Percentiles rank a stretch among this genome's conserved stretches.
Evolutionary conservation across 2,329 filamentous ascomycete species (phyloP).

Genomic region (Elsinoe perseae): DNA sequence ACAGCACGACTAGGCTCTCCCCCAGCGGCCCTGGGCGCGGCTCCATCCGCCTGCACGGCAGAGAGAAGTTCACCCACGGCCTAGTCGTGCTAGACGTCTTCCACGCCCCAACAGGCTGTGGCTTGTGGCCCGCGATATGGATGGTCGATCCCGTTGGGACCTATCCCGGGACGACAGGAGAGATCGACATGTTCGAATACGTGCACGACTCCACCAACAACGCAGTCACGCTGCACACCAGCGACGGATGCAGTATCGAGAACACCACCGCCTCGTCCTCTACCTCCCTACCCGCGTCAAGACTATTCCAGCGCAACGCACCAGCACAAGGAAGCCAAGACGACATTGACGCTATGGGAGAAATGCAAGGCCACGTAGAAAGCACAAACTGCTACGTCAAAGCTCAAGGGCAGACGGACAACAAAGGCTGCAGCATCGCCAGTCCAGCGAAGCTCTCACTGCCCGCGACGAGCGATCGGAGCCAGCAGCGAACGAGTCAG

Average conservation of each 20-base stretch:
- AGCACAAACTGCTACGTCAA: constrained; percentile 44
- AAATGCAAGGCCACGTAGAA: constrained; percentile 43
- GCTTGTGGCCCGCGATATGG: constrained; percentile 47
- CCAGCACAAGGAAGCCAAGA: no score
- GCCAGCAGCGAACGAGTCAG: constrained; percentile 26
- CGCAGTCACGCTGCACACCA: constrained; percentile 43
- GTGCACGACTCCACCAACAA: constrained; percentile 39
- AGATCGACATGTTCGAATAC: constrained; percentile 45
- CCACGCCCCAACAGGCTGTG: constrained; percentile 46
- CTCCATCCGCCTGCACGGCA: constrained; percentile 42
- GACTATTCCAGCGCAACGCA: constrained; percentile 24
- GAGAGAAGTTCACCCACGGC: constrained; percentile 40
- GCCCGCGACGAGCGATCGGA: constrained; percentile 34
- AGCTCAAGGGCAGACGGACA: constrained; percentile 32
- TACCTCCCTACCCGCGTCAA: constrained; percentile 19
- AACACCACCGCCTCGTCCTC: constrained; percentile 26
- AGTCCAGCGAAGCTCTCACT: constrained; percentile 26
- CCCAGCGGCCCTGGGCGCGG: constrained; percentile 32
- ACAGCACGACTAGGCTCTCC: constrained; percentile 31
- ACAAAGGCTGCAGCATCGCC: constrained; percentile 37
- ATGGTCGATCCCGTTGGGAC: constrained; percentile 27
- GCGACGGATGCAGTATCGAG: constrained; percentile 35
- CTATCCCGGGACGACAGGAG: constrained; percentile 35
- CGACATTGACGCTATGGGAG: no score
- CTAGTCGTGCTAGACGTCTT: constrained; percentile 45